Conservation (phyloP, 1,139 yeast genomes). For the Kodamaea arcana region DNA sequence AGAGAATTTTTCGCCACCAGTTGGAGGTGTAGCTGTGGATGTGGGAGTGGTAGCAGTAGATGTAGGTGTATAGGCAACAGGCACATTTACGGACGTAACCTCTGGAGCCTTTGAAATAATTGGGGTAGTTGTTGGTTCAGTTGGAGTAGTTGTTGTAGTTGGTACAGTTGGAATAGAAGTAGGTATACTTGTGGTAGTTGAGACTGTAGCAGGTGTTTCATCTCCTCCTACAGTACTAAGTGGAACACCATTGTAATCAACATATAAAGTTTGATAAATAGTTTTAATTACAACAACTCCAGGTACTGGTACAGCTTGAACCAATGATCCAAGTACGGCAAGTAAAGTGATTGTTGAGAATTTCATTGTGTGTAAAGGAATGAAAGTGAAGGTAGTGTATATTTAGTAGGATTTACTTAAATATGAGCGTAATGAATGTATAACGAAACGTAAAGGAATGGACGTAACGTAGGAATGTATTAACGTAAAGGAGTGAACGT, state of each 20-base stretch:
- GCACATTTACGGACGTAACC: constrained; percentile 13
- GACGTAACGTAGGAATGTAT: too few species aligned
- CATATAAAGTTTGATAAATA: constrained; percentile 12
- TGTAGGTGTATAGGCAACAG: constrained; percentile 14
- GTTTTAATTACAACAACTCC: constrained; percentile 17
- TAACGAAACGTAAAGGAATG: not conserved
- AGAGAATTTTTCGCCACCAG: constrained; percentile 17
- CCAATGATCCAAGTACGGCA: constrained; percentile 11
- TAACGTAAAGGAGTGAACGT: not conserved
- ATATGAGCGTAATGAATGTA: not conserved
- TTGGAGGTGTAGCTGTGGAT: constrained; percentile 14
- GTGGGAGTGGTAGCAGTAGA: constrained; percentile 18
- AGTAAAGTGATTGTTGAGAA: constrained; percentile 12
- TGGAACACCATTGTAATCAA: constrained; percentile 11
- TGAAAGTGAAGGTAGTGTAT: too few species aligned
- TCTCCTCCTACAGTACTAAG: constrained; percentile 1
- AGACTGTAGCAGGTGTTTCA: constrained; percentile 1
- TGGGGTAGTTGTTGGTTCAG: constrained; percentile 14
- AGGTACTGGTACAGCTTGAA: constrained; percentile 23
- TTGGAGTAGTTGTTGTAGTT: constrained; percentile 9
- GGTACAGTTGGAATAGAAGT: constrained; percentile 3
- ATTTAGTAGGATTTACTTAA: too few species aligned
- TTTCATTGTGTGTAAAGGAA: constrained; percentile 9
- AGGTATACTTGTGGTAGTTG: constrained; percentile 3
- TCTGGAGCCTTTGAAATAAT: constrained; percentile 10